phyloP scores from a whole-genome alignment of 768 basidiomycete species.

The Panus rudis region DNA sequence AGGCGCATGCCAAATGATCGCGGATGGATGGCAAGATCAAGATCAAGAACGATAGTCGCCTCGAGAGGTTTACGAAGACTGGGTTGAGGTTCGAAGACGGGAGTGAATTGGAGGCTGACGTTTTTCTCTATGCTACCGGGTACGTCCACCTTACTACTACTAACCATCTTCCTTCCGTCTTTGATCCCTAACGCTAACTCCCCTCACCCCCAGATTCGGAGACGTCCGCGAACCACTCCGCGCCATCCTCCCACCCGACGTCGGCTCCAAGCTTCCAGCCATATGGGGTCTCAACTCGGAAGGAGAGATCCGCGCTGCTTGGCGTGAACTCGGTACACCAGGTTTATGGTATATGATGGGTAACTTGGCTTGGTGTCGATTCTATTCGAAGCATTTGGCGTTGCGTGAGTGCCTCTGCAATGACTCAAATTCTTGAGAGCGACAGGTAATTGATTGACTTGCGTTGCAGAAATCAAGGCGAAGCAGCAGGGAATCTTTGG shows the following conservation, averaged over 20 bases:
- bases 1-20: slow-evolving; percentile 39
- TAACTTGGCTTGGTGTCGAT: slow-evolving; percentile 56
- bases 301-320: slow-evolving; percentile 49
- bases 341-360: slow-evolving; percentile 58
- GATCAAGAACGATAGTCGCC: slow-evolving; percentile 30
- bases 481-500: slow-evolving; percentile 42
- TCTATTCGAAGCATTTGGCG: slow-evolving; percentile 62
- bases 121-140: slow-evolving; percentile 23
- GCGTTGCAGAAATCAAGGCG: slow-evolving; percentile 58
- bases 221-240: slow-evolving; percentile 9
- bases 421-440: no score
- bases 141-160: slow-evolving; percentile 1
- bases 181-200: neutral
- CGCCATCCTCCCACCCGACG: slow-evolving; percentile 39
- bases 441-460: no score
- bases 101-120: slow-evolving; percentile 18
- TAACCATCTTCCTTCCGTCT: neutral
- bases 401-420: slow-evolving; percentile 41
- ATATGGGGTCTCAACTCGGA: slow-evolving; percentile 63
- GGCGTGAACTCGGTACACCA: slow-evolving; percentile 43
- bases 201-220: slow-evolving; percentile 4
- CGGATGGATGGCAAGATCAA: slow-evolving; percentile 43
- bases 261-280: slow-evolving; percentile 39
- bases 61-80: slow-evolving; percentile 20
- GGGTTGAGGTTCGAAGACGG: slow-evolving; percentile 19